Evolutionary conservation across 225 moss, liverwort and hornwort genomes (phyloP), one percentile per base, ranked within the genome.

Genomic region (Pseudoscleropodium purum): DNA sequence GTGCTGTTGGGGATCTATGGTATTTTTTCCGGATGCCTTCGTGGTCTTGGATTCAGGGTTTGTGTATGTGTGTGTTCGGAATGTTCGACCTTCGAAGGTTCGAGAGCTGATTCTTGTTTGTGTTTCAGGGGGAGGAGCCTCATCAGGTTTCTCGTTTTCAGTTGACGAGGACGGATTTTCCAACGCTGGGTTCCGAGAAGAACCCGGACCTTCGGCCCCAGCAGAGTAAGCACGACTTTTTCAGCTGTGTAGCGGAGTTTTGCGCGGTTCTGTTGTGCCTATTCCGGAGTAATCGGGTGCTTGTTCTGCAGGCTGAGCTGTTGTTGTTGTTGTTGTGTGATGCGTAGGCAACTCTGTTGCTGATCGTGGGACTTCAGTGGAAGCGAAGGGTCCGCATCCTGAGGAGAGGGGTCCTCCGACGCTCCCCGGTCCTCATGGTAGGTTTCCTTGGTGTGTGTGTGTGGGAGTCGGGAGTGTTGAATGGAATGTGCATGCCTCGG

Each of bases 151-250:
- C 99, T 39, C 96, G 96, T 17, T 99, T 99, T 90, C 96, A 95
- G 80, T 93, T 99, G 93, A 96, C 96, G 33, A 93, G 99, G 89
- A 96, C 96, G 91, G 99, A 99, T 86, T 99, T 99, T 78, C 99
- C 99, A 14, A 96, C 96, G 41, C 88, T 99, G 93, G 99, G 99
- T 41, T 97, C 99, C 8, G 99, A 99, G 90, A 99, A 99, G 88
- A 97, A 97, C 88, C 99, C 99, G 18, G 97, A 99, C 92, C 99
- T 99, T 65, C 97, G 99, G 18, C 99, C 99, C 36, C 99, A 99
- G 91, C 99, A 96, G 61, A 94, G 96, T 93, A 95, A 96, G 93
- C 82, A 2, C 45, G 84, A 36, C 31, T 21, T 86, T 64, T 80
- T 37, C 23, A 37, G 61, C 37, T 8, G 27, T 20, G 59, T 82